Percentiles rank a stretch among this genome's conserved stretches.
Evolutionary conservation across 78 protist species (phyloP).

Genomic region (Trichosphaerium sp.): DNA sequence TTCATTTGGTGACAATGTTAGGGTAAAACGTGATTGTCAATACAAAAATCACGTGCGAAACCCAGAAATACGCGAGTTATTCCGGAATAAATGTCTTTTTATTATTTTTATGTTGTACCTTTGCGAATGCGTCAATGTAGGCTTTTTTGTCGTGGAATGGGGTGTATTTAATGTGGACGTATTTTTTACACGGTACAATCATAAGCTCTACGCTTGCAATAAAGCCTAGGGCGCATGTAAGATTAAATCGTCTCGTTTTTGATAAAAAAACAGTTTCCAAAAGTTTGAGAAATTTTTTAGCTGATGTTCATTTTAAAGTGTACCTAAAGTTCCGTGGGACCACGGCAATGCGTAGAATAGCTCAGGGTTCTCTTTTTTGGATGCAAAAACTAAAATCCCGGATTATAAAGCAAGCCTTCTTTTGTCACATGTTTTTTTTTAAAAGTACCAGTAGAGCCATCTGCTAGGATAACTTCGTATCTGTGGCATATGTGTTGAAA

Average conservation of each 20-base stretch:
- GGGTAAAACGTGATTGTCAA: neutral
- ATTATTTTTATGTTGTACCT: neutral
- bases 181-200: slow-evolving; percentile 2
- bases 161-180: slow-evolving; percentile 5
- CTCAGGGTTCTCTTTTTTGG: slow-evolving; percentile 4
- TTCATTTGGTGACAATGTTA: neutral
- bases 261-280: neutral
- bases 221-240: slow-evolving; percentile 8
- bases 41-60: neutral
- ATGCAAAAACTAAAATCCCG: neutral
- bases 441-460: too few relatives aligned
- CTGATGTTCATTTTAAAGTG: neutral
- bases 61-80: neutral
- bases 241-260: neutral
- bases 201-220: slow-evolving; percentile 11
- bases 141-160: neutral
- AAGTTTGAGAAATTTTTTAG: neutral
- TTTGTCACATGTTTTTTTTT: too few relatives aligned
- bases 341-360: slow-evolving; percentile 20
- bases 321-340: too few relatives aligned
- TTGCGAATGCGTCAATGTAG: neutral
- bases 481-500: neutral
- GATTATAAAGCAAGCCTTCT: too few relatives aligned
- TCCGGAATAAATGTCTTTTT: neutral
- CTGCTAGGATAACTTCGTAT: slow-evolving; percentile 12